Evolutionary conservation across 495 filamentous ascomycete species (phyloP).

Genomic region (Terfezia boudieri): DNA sequence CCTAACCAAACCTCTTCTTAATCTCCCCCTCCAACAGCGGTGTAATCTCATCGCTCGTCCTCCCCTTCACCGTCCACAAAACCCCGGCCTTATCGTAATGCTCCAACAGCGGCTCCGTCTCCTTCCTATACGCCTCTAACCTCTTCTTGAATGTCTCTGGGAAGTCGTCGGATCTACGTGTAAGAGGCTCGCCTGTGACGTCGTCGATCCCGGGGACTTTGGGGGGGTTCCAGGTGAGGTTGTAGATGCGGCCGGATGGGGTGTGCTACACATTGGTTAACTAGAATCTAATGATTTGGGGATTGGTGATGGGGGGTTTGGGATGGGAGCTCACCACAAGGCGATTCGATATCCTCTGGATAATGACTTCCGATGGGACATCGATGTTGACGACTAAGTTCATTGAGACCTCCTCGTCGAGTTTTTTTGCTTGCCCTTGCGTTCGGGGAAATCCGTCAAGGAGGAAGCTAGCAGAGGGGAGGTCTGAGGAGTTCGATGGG

Average conservation of each 20-base stretch:
- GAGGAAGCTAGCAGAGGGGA: conserved; percentile 67
- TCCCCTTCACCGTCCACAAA: conserved; percentile 65
- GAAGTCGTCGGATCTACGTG: conserved; percentile 63
- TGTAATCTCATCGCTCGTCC: conserved; percentile 81
- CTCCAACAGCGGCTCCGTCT: conserved; percentile 60
- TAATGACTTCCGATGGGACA: conserved; percentile 46
- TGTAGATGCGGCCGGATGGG: conserved; percentile 79
- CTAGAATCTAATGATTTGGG: no score
- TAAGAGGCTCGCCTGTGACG: conserved; percentile 69
- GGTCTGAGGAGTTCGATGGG: conserved; percentile 27
- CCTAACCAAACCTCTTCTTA: conserved; percentile 41
- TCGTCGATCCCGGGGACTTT: conserved; percentile 67
- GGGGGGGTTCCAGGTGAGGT: conserved; percentile 63
- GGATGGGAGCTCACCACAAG: conserved; percentile 39
- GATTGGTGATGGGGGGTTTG: conserved; percentile 19
- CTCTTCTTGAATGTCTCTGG: conserved; percentile 65
- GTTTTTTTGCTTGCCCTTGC: conserved; percentile 46
- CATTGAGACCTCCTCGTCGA: conserved; percentile 65
- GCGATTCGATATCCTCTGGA: conserved; percentile 68
- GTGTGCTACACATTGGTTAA: conserved; percentile 30
- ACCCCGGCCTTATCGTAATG: conserved; percentile 77
- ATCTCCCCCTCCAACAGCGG: conserved; percentile 67
- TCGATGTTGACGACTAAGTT: conserved; percentile 39
- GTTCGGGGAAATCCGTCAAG: conserved; percentile 94
- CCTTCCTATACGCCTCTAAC: conserved; percentile 64